Percentiles rank a stretch among this genome's conserved stretches.
These are phyloP conservation scores for Amanita jacksonii DNA, from an alignment of 768 basidiomycete genomes.

Conservation along the genomic window DNA sequence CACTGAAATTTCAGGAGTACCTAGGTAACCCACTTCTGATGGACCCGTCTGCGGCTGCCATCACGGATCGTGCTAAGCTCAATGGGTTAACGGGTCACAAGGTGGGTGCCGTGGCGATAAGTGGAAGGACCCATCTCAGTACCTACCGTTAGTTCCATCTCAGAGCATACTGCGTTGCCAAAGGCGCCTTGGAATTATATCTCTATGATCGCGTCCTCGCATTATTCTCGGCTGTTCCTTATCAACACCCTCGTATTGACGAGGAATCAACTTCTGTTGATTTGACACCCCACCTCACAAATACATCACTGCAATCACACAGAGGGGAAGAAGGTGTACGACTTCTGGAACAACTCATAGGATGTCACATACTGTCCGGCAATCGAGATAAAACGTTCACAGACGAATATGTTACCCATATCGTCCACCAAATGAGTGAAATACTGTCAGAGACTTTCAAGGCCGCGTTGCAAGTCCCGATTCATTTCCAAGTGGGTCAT, in stretches of 20 bases:
- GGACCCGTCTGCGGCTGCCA: slow-evolving; percentile 44
- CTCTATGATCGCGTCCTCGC: slow-evolving; percentile 79
- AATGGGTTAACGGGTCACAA: slow-evolving; percentile 41
- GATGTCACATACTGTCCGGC: slow-evolving; percentile 42
- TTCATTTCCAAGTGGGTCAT: slow-evolving; percentile 73
- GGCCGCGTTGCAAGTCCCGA: slow-evolving; percentile 72
- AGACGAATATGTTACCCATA: slow-evolving; percentile 26
- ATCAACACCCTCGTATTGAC: slow-evolving; percentile 34
- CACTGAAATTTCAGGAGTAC: slow-evolving; percentile 62
- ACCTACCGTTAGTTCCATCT: slow-evolving; percentile 70
- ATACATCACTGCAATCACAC: slow-evolving; percentile 76
- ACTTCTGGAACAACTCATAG: slow-evolving; percentile 71
- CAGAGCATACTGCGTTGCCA: slow-evolving; percentile 76
- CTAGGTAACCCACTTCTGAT: slow-evolving; percentile 67
- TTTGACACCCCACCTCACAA: slow-evolving; percentile 78
- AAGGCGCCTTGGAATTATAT: slow-evolving; percentile 70
- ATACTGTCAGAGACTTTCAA: slow-evolving; percentile 75
- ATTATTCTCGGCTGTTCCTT: slow-evolving; percentile 75
- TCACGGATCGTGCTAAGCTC: slow-evolving; percentile 5
- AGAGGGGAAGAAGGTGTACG: slow-evolving; percentile 63
- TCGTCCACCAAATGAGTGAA: slow-evolving; percentile 53
- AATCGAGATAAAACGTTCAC: slow-evolving; percentile 17
- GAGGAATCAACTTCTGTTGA: slow-evolving; percentile 27
- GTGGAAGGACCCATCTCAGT: background rate
- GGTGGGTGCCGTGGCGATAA: slow-evolving; percentile 26